Base-by-base conservation (phyloP, 106 monocot species). In the Acanthochlamys bracteata region DNA sequence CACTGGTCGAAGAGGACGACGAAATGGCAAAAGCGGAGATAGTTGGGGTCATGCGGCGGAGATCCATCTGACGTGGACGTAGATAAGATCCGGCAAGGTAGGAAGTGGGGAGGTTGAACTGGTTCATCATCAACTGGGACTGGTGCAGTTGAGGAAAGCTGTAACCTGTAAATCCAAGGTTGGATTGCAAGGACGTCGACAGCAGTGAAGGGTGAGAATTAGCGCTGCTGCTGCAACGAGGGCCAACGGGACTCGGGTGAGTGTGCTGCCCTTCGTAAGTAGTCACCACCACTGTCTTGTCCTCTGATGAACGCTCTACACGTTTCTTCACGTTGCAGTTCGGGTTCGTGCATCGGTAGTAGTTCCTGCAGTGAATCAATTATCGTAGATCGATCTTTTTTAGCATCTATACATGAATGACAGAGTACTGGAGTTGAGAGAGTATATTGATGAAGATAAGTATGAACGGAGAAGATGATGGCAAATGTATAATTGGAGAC, bases 251-350 rank as follows among this genome's bases (percentile, higher is more conserved):
- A 65, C 70, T 74, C n/a, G 57, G 70, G 64, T 89, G 89, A 8
- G 76, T 89, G 74, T 89, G 89, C 71, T 79, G 73, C 7, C 89
- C 89, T 63, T 89, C 89, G 74, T 89, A 89, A 7, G 89, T 84
- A 12, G 89, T 89, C 25, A 89, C 72, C 46, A 89, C 89, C 39
- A 84, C 65, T 53, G 82, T 43, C 13, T 78, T 71, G 24, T 89
- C 89, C 20, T 49, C 61, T 26, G 74, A 77, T 20, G 82, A 82
- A 10, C 89, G 67, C 74, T 89, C 89, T 66, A 89, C 84, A 49
- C 71, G 66, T 76, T 89, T 89, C 79, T 89, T 89, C 54, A 89
- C 89, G 10, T 79, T 79, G 79, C 89, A 89, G 52, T 52, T 69
- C 20, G 74, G 58, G 63, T 68, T 73, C 40, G 84, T 89, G 79